Evolutionary conservation across 768 basidiomycete species (phyloP), one percentile per base, ranked within the genome.

Genomic region (Kwoniella shandongensis): DNA sequence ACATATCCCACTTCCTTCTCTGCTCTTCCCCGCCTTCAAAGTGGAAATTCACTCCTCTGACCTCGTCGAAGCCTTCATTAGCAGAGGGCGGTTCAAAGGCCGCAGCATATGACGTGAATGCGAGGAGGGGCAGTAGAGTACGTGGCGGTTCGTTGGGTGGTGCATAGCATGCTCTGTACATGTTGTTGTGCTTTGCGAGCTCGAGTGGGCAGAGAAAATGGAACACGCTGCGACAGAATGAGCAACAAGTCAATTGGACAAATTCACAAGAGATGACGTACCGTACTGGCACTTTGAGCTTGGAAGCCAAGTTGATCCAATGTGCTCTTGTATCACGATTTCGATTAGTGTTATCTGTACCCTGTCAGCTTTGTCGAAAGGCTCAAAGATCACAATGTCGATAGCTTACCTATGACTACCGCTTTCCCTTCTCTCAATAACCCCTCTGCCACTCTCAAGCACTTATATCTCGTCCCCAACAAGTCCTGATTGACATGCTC

Each of bases 161-260:
- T 11, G 66, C 75, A 48, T 77, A 61, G 44, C 67, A 88, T 35
- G 89, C 85, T 27, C 93, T 84, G 71, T 94, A 96, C 7, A 92
- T 76, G 67, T 93, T 93, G 74, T 97, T 96, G 76, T 97, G 94
- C 86, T 86, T 88, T 2, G 89, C 89, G 6, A 94, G 81, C 44
- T 91, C 88, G n/a, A 84, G 65, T 8, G 87, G 83, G 41, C 85
- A 88, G 8, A 83, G 79, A 66, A 96, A 94, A 25, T 82, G 62
- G 72, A 93, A 83, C 69, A 89, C 88, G 52, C 89, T 88, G 46
- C 32, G 42, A 2, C 22, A 52, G 30, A 15, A 35, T 20, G 40
- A 57, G 25, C 44, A 32, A 10, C 36, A 49, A 45, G 41, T 39
- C n/a, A 44, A 2, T 17, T 54, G 46, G n/a, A 62, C 25, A 27